Conservation (phyloP, 2,329 filamentous ascomycete genomes). For the Stromatinia cepivora region DNA sequence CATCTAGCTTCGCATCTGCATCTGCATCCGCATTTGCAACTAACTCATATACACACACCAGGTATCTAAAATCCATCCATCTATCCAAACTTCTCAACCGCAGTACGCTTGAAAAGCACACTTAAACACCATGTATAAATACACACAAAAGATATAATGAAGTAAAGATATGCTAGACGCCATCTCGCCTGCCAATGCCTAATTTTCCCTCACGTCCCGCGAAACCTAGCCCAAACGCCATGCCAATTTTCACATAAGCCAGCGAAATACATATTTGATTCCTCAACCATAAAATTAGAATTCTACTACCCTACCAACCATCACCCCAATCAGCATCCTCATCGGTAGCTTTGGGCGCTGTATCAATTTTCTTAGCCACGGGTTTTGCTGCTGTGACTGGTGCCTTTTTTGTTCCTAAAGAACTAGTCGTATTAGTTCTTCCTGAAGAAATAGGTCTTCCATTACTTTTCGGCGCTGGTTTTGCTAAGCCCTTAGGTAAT, state of each 20-base stretch:
- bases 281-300: not conserved
- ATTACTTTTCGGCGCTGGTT: conserved; percentile 47
- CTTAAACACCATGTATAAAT: too few relatives aligned
- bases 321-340: conserved; percentile 65
- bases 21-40: not conserved
- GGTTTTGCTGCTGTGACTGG: conserved; percentile 30
- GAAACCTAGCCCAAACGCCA: conserved; percentile 9
- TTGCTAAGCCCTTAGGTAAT: conserved; percentile 80
- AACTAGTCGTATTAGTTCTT: conserved; percentile 44
- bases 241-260: not conserved
- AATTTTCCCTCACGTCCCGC: not conserved
- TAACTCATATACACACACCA: not conserved
- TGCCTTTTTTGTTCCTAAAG: conserved; percentile 39
- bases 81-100: not conserved
- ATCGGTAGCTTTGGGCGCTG: conserved; percentile 60
- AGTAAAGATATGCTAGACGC: not conserved
- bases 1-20: not conserved
- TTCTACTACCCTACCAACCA: conserved; percentile 53
- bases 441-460: conserved; percentile 40
- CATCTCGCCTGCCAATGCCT: conserved; percentile 11
- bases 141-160: not conserved
- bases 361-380: conserved; percentile 65
- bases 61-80: conserved; percentile 1
- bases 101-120: too few relatives aligned
- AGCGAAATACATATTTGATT: not conserved